Base-by-base conservation (phyloP, 768 basidiomycete genomes). In the Macrolepiota fuliginosa region DNA sequence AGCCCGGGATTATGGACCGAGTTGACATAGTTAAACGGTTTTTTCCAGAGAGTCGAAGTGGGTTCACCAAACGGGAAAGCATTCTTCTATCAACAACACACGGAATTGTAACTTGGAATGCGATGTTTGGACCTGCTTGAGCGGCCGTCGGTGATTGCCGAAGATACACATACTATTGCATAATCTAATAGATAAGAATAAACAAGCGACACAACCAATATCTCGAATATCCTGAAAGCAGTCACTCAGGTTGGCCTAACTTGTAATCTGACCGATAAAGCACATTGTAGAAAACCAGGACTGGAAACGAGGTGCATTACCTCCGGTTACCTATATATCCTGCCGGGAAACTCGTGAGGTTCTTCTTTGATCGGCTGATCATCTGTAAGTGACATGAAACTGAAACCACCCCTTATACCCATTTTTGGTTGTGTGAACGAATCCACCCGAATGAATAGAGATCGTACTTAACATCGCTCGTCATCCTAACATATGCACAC, bases 1-100 rank as follows among this genome's bases (percentile, higher is more conserved):
- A 80, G 17, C 87, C 85, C 54, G 70, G 72, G n/a, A 64, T 61
- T 32, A 32, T 32, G 54, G 67, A 40, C 25, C 19, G 45, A 39
- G 56, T 46, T 39, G 57, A 58, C 60, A 51, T 62, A 27, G 22
- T 29, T 4, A 45, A 57, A 58, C 32, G 25, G 10, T 50, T 61
- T 59, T 52, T 64, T 42, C 39, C 40, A 54, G 50, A 54, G 42
- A 50, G 54, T 40, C 45, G 56, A 49, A 61, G 54, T 47, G 65
- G 56, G 25, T 59, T 58, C 53, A 47, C 52, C 51, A 45, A 59
- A 58, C 62, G 62, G 57, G 25, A 15, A 24, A 59, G 35, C 60
- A 61, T 49, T 60, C 37, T 53, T 42, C 36, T 35, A 52, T 35
- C 19, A 25, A 29, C 10, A 17, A 24, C n/a, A 46, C n/a, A 39